phyloP scores from a whole-genome alignment of 2,329 filamentous ascomycete species.

The Ascosphaera aggregata region DNA sequence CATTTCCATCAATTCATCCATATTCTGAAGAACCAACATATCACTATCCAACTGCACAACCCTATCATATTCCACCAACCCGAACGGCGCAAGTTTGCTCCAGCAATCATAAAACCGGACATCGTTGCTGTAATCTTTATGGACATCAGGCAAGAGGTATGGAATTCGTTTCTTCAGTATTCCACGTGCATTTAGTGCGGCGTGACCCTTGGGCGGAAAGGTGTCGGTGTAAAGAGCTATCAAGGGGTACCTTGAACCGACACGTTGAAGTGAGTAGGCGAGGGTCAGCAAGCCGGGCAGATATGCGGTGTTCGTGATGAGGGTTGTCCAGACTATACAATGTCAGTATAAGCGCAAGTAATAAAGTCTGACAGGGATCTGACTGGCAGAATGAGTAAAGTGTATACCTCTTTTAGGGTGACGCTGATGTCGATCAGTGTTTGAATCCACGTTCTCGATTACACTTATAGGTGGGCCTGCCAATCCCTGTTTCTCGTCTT shows the following conservation, averaged over 20 bases:
- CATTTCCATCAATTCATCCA: constrained; percentile 84
- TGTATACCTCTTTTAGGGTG: too few species aligned
- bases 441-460: too few species aligned
- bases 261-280: constrained; percentile 46
- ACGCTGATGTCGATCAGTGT: too few species aligned
- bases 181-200: constrained; percentile 41
- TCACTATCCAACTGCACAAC: constrained; percentile 73
- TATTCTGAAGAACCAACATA: constrained; percentile 63
- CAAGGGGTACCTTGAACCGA: constrained; percentile 47
- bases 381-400: too few species aligned
- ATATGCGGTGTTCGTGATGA: constrained; percentile 69
- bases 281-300: constrained; percentile 65
- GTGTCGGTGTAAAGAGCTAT: constrained; percentile 63
- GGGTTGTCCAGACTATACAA: constrained; percentile 51
- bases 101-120: constrained; percentile 77
- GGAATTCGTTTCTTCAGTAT: constrained; percentile 49
- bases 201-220: constrained; percentile 44
- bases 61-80: constrained; percentile 49
- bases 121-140: constrained; percentile 50
- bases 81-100: constrained; percentile 66
- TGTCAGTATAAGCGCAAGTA: too few species aligned
- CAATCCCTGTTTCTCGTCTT: too few species aligned
- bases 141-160: constrained; percentile 42
- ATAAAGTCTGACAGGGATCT: too few species aligned
- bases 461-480: too few species aligned